phyloP scores from a whole-genome alignment of 2,329 filamentous ascomycete species.

The Fusarium napiforme region DNA sequence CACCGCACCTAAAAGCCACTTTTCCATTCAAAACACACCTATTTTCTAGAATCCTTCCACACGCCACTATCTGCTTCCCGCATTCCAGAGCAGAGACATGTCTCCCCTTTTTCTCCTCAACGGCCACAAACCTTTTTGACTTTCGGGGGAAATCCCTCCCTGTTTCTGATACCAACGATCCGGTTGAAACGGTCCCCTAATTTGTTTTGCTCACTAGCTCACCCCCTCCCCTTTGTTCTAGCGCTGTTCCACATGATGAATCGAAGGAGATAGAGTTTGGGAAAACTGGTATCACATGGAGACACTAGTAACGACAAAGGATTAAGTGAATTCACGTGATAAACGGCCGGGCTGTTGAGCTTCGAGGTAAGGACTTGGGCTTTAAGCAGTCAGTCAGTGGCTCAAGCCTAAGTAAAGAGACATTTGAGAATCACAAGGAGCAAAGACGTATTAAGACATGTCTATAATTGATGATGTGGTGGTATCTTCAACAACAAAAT shows the following conservation, averaged over 20 bases:
- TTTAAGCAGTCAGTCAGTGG: not conserved
- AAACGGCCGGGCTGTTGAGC: not conserved
- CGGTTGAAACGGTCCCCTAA: slow-evolving; percentile 16
- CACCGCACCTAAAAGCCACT: slow-evolving; percentile 22
- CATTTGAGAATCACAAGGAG: not conserved
- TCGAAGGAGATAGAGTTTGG: slow-evolving; percentile 16
- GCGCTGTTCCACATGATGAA: slow-evolving; percentile 3
- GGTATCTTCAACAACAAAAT: slow-evolving; percentile 26
- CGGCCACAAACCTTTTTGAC: slow-evolving; percentile 20
- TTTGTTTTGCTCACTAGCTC: not conserved
- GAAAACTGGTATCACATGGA: not conserved
- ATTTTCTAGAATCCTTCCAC: slow-evolving; percentile 16
- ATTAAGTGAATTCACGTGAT: not conserved
- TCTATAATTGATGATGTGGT: slow-evolving; percentile 14
- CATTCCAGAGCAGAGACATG: slow-evolving; percentile 26
- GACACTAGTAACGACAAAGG: not conserved
- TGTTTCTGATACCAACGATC: slow-evolving; percentile 11
- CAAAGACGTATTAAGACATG: not conserved
- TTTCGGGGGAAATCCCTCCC: slow-evolving; percentile 1
- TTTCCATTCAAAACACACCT: not conserved
- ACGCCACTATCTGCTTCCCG: slow-evolving; percentile 13
- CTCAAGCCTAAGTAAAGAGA: fast-evolving
- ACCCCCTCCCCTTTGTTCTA: slow-evolving; percentile 20
- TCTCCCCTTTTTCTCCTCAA: slow-evolving; percentile 9
- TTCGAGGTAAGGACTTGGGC: not conserved